Conservation (phyloP, 2,329 filamentous ascomycete species). For the Sporothrix phasma region DNA sequence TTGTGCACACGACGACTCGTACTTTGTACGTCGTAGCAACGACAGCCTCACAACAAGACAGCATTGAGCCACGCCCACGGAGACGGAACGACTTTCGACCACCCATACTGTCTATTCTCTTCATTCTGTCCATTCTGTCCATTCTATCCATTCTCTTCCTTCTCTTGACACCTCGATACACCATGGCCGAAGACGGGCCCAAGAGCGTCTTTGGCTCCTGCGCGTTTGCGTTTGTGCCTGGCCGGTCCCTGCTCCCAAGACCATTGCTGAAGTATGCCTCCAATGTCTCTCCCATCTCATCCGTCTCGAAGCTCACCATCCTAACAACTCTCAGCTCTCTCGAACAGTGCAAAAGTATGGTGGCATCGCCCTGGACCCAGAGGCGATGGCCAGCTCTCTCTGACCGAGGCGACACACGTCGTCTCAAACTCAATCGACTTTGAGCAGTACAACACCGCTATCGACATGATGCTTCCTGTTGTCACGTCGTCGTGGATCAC, state of each 20-base stretch:
- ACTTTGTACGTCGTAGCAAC: too few species aligned
- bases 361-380: constrained; percentile 38
- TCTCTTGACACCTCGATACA: neutral
- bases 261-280: constrained; percentile 32
- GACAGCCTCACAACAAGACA: neutral
- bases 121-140: neutral
- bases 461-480: constrained; percentile 71
- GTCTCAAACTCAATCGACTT: constrained; percentile 77
- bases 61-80: neutral
- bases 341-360: constrained; percentile 39
- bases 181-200: constrained; percentile 25
- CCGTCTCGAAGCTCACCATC: too few species aligned
- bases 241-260: constrained; percentile 31
- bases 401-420: constrained; percentile 44
- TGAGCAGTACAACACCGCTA: constrained; percentile 66
- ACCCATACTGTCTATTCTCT: too few species aligned
- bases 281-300: neutral
- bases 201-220: constrained; percentile 34
- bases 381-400: constrained; percentile 39
- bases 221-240: constrained; percentile 37
- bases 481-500: constrained; percentile 75
- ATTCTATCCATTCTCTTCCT: neutral
- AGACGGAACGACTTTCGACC: neutral
- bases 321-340: constrained; percentile 29
- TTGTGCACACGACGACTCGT: neutral